phyloP scores from a whole-genome alignment of 306 rosid genomes.

The Corylus heterophylla region DNA sequence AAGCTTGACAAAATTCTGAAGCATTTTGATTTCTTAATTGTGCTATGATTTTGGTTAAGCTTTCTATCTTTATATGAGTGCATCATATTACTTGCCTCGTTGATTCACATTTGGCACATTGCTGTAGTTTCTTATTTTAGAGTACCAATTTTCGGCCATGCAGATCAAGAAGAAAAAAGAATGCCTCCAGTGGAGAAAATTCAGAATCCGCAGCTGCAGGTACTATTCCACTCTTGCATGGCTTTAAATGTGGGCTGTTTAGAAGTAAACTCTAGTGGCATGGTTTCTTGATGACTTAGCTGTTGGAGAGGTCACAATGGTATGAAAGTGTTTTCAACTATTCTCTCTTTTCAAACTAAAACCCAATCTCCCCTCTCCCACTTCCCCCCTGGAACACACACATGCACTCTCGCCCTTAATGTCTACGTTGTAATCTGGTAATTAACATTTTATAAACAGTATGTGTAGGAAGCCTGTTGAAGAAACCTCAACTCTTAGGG shows the following conservation, averaged over 20 bases:
- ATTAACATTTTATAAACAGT: neutral
- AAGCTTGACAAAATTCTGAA: neutral
- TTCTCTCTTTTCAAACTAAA: neutral
- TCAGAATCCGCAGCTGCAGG: slow-evolving; percentile 80
- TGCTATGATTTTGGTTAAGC: neutral
- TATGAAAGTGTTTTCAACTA: neutral
- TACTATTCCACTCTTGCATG: slow-evolving; percentile 24
- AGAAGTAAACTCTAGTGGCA: neutral
- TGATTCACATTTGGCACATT: slow-evolving; percentile 2
- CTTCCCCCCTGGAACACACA: neutral
- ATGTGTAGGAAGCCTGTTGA: neutral
- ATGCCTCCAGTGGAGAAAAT: slow-evolving; percentile 80
- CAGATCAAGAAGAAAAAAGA: slow-evolving; percentile 97
- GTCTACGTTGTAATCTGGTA: neutral
- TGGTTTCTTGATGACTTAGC: neutral
- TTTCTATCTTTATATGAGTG: neutral
- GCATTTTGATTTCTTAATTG: neutral
- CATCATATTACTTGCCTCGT: neutral
- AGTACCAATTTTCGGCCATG: slow-evolving; percentile 27
- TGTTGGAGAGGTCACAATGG: neutral
- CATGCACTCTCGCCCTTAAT: neutral
- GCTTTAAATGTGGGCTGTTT: neutral
- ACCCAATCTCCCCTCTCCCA: neutral
- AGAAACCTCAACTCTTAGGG: neutral
- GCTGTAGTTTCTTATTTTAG: slow-evolving; percentile 22